A percentile compares a stretch with the other conserved stretches of the same genome.
Conservation (phyloP, 768 basidiomycete genomes). For the Calocybe indica region DNA sequence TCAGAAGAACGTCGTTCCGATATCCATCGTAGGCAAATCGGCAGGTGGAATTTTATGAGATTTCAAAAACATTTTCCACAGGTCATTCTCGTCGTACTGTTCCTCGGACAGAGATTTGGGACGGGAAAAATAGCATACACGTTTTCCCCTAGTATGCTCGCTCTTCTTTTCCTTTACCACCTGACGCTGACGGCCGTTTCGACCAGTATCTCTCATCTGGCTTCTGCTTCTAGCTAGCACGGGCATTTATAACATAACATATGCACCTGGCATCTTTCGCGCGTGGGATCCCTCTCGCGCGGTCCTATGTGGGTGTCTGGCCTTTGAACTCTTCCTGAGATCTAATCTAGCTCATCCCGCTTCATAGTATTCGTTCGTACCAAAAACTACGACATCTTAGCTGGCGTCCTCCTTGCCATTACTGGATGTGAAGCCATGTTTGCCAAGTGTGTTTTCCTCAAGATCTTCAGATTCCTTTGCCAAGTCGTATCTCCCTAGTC, state of each 20-base stretch:
- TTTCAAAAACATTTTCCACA: conserved; percentile 9
- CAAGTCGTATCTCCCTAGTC: conserved; percentile 22
- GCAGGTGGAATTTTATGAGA: no score
- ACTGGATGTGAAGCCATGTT: conserved; percentile 69
- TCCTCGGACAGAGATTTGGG: conserved; percentile 55
- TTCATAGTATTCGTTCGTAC: conserved; percentile 58
- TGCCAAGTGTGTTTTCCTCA: conserved; percentile 43
- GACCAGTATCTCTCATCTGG: conserved; percentile 51
- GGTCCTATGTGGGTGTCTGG: conserved; percentile 41
- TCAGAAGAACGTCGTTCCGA: conserved; percentile 38
- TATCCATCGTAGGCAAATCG: conserved; percentile 46
- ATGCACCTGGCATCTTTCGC: conserved; percentile 52
- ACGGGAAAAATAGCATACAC: conserved; percentile 42
- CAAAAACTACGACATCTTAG: conserved; percentile 50
- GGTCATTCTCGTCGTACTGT: conserved; percentile 52
- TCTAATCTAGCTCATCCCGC: neutral
- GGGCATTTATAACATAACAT: conserved; percentile 53
- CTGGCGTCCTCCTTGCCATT: conserved; percentile 59
- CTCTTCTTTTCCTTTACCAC: no score
- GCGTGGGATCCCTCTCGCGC: conserved; percentile 66
- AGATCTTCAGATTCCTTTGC: neutral
- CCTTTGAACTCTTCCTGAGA: neutral
- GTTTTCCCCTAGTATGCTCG: conserved; percentile 39
- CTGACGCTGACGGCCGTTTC: neutral
- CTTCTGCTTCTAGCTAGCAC: conserved; percentile 43